Evolutionary conservation across 441 rosid genomes (phyloP).

Genomic region (Erodium moschatum): DNA sequence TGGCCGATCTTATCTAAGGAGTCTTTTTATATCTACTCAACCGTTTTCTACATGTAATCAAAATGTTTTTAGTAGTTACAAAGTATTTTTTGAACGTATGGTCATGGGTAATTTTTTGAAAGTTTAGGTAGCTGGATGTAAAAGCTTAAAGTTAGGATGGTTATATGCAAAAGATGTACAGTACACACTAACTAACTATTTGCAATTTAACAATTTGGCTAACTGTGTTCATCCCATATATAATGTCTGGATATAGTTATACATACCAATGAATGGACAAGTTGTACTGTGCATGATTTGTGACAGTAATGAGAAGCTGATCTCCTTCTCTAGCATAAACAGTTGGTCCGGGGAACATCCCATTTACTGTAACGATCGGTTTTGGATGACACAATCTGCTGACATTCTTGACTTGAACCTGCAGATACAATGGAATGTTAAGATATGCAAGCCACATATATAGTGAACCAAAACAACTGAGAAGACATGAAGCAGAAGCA

Average conservation of each 20-base stretch:
- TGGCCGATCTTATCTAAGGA: too few relatives aligned
- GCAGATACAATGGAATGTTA: not conserved
- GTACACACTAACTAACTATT: too few relatives aligned
- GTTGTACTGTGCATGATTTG: slow-evolving; percentile 54
- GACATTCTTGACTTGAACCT: slow-evolving; percentile 48
- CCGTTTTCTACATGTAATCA: too few relatives aligned
- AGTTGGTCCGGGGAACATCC: slow-evolving; percentile 62
- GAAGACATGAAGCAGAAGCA: not conserved
- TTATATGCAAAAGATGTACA: too few relatives aligned
- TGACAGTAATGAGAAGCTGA: slow-evolving; percentile 48
- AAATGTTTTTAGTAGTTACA: too few relatives aligned
- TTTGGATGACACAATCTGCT: slow-evolving; percentile 54
- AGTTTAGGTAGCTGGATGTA: too few relatives aligned
- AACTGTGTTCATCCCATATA: not conserved
- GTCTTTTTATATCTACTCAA: too few relatives aligned
- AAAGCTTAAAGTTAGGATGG: too few relatives aligned
- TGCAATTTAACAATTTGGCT: too few relatives aligned
- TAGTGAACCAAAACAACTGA: slow-evolving; percentile 1
- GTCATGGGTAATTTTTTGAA: too few relatives aligned
- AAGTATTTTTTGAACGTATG: too few relatives aligned
- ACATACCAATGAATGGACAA: slow-evolving; percentile 61
- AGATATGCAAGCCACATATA: not conserved
- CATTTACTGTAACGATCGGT: slow-evolving; percentile 48
- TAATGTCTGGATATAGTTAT: not conserved
- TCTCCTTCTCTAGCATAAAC: slow-evolving; percentile 57